A percentile compares a stretch with the other conserved stretches of the same genome.
Evolutionary conservation across 495 filamentous ascomycete genomes (phyloP).

Genomic region (Lophium mytilinum): DNA sequence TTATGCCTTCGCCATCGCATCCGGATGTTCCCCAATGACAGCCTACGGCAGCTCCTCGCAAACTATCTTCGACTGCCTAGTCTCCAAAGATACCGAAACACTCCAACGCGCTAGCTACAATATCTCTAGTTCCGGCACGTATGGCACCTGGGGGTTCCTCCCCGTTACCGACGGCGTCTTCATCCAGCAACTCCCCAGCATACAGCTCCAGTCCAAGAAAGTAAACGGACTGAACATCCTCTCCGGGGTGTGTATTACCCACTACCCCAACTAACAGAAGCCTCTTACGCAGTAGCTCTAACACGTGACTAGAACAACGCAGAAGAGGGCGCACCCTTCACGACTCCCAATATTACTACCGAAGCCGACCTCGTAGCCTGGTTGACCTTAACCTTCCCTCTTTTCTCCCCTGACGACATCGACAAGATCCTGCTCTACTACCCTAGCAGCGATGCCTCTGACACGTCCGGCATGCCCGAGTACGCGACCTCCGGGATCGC

Average conservation of each 20-base stretch:
- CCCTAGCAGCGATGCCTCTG: constrained; percentile 2
- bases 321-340: constrained; percentile 11
- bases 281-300: not conserved
- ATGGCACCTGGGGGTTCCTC: constrained; percentile 50
- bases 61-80: constrained; percentile 49
- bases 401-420: constrained; percentile 3
- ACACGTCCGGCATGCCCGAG: not conserved
- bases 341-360: constrained; percentile 2
- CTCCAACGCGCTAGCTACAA: constrained; percentile 50
- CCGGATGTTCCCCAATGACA: constrained; percentile 32
- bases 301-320: constrained; percentile 3
- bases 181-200: constrained; percentile 44
- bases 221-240: constrained; percentile 49
- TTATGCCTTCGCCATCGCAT: constrained; percentile 45
- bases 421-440: constrained; percentile 4
- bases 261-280: not conserved
- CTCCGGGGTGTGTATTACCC: constrained; percentile 26
- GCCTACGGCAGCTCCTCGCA: constrained; percentile 27
- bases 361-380: constrained; percentile 3
- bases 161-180: constrained; percentile 57
- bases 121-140: constrained; percentile 40
- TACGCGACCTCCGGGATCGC: constrained; percentile 2
- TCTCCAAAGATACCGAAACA: constrained; percentile 39
- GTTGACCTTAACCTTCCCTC: constrained; percentile 6
- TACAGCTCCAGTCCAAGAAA: constrained; percentile 42